These are phyloP conservation scores for Neostapfia colusana DNA, from an alignment of 176 grass and related monocot species.

Conservation along the genomic window DNA sequence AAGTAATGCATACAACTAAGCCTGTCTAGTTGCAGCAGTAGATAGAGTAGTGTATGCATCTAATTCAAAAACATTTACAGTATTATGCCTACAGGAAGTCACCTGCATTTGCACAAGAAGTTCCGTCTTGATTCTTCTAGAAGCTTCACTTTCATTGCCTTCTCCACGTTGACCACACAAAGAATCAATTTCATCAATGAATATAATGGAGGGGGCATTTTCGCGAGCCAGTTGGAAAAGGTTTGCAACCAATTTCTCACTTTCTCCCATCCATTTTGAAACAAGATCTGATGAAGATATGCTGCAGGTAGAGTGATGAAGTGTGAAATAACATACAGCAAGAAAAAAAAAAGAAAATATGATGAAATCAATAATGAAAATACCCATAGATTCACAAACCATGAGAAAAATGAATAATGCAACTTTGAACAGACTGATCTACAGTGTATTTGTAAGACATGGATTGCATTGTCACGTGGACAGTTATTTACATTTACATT, in stretches of 20 bases:
- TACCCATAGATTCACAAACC: neutral
- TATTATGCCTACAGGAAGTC: conserved; percentile 15
- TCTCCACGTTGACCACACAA: conserved; percentile 92
- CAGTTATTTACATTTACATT: neutral
- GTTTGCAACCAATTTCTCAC: conserved; percentile 92
- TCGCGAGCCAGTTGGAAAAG: conserved; percentile 98
- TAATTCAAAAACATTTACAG: conserved; percentile 5
- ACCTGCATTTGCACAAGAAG: conserved; percentile 99
- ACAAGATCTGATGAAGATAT: conserved; percentile 99
- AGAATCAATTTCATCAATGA: conserved; percentile 98
- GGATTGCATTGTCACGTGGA: neutral
- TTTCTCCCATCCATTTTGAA: conserved; percentile 99
- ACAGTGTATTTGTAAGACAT: neutral
- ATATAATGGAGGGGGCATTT: conserved; percentile 96
- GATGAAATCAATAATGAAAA: neutral
- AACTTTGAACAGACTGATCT: neutral
- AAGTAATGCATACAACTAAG: neutral
- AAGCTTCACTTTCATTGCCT: conserved; percentile 98
- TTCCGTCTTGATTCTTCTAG: conserved; percentile 96
- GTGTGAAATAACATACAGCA: conserved; percentile 14
- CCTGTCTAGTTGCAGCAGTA: neutral
- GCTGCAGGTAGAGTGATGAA: conserved; percentile 49
- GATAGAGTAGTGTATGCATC: neutral
- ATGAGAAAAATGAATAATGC: neutral
- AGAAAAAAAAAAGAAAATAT: neutral